These are phyloP conservation scores for Suhomyces coccinellae DNA, from an alignment of 1,139 yeast species.

Conservation along the genomic window DNA sequence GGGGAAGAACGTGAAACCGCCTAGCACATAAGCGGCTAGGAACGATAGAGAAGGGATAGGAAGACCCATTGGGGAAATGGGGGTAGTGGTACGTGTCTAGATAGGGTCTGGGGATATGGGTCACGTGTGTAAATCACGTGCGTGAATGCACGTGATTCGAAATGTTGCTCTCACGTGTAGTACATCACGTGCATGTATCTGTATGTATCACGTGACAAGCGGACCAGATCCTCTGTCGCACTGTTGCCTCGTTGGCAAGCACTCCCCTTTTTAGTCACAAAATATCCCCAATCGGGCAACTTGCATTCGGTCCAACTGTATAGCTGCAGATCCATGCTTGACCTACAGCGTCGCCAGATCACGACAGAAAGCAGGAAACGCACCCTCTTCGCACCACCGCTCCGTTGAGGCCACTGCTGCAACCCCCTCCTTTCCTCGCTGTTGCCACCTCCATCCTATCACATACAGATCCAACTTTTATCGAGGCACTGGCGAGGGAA, in stretches of 20 bases:
- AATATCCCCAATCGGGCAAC: background rate
- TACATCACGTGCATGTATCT: too few species aligned
- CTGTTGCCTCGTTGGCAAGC: constrained; percentile 2
- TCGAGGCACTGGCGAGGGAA: background rate
- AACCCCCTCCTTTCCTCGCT: too few species aligned
- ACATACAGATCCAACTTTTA: background rate
- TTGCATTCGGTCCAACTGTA: background rate
- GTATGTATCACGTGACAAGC: background rate
- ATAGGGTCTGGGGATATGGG: background rate
- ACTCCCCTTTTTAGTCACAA: background rate
- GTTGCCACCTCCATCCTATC: background rate
- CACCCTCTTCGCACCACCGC: too few species aligned
- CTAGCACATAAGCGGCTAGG: constrained; percentile 48
- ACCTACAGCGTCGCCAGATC: background rate
- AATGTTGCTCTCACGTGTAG: too few species aligned
- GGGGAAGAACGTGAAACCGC: constrained; percentile 82
- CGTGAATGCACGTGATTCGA: too few species aligned
- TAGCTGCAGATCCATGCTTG: background rate
- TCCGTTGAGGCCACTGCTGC: too few species aligned
- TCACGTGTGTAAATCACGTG: too few species aligned
- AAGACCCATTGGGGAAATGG: constrained; percentile 19
- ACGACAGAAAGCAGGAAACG: too few species aligned
- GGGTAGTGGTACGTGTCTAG: background rate
- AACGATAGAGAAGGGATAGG: constrained; percentile 14
- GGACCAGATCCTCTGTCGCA: background rate